Percentiles rank a stretch among this genome's conserved stretches.
Conservation (phyloP, 371 early-diverging fungal species). For the Syncephalastrum contaminatum region DNA sequence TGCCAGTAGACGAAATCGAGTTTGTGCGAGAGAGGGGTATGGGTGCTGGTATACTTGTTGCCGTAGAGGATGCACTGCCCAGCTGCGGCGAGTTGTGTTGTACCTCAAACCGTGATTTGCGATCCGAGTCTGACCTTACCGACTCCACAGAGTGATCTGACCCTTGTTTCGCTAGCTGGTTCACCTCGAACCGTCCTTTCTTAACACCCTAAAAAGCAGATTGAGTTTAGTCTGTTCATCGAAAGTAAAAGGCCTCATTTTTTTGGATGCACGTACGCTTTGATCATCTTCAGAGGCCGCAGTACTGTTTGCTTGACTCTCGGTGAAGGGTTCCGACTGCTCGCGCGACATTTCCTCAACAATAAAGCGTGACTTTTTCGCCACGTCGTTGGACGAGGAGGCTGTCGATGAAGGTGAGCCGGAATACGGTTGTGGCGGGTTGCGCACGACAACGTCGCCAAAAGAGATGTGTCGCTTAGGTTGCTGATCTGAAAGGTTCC, state of each 20-base stretch:
- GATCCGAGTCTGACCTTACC: slow-evolving; percentile 1
- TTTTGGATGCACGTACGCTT: too few relatives aligned
- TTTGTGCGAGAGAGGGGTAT: slow-evolving; percentile 21
- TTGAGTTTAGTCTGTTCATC: too few relatives aligned
- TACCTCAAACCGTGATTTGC: slow-evolving; percentile 18
- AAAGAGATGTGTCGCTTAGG: slow-evolving; percentile 25
- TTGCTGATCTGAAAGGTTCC: slow-evolving; percentile 1
- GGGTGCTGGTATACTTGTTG: not conserved
- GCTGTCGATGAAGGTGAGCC: slow-evolving; percentile 8
- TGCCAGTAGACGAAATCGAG: slow-evolving; percentile 13
- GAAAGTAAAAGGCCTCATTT: too few relatives aligned
- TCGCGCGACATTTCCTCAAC: slow-evolving; percentile 33
- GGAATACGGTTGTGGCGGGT: slow-evolving; percentile 15
- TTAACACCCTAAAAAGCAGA: not conserved
- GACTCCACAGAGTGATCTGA: not conserved
- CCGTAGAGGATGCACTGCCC: slow-evolving; percentile 6
- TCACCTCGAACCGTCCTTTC: slow-evolving; percentile 10
- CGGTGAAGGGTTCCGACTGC: slow-evolving; percentile 5
- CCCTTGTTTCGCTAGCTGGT: slow-evolving; percentile 1
- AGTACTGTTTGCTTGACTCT: slow-evolving; percentile 3
- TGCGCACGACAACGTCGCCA: slow-evolving; percentile 29
- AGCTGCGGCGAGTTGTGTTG: slow-evolving; percentile 12
- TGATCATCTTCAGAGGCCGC: slow-evolving; percentile 5
- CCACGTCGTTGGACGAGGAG: not conserved
- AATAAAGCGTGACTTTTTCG: slow-evolving; percentile 44